Conservation (phyloP, 2,329 filamentous ascomycete genomes). For the Aspergillus pseudoterreus region DNA sequence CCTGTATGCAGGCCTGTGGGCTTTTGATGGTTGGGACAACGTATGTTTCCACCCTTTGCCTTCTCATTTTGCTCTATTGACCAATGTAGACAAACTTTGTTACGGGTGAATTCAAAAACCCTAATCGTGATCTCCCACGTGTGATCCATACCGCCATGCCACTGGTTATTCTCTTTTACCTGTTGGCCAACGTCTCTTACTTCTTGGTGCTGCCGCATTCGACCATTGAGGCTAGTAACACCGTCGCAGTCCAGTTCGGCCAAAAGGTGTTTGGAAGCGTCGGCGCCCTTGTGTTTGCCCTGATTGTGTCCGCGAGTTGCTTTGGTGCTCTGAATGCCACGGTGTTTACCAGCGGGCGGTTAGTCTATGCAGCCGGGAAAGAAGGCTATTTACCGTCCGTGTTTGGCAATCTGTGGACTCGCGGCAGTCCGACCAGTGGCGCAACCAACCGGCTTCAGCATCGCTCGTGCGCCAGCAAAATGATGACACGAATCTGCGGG, state of each 20-base stretch:
- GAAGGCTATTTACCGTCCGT: slow-evolving; percentile 86
- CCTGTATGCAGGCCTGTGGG: slow-evolving; percentile 93
- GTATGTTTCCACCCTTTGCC: slow-evolving; percentile 51
- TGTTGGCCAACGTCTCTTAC: slow-evolving; percentile 89
- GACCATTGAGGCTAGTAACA: slow-evolving; percentile 82
- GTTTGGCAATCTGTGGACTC: slow-evolving; percentile 78
- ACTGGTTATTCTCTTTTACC: slow-evolving; percentile 82
- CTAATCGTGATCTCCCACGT: slow-evolving; percentile 80
- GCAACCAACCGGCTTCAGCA: slow-evolving; percentile 35
- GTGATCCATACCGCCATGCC: slow-evolving; percentile 97
- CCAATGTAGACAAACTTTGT: slow-evolving; percentile 82
- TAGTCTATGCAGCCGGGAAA: slow-evolving; percentile 91
- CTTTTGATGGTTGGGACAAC: slow-evolving; percentile 98
- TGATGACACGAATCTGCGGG: slow-evolving; percentile 61
- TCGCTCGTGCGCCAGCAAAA: slow-evolving; percentile 56
- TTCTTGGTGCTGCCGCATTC: slow-evolving; percentile 84
- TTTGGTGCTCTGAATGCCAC: slow-evolving; percentile 93
- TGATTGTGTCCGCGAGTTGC: slow-evolving; percentile 87
- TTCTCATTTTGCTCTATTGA: neutral
- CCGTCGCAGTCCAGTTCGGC: slow-evolving; percentile 93
- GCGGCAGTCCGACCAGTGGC: slow-evolving; percentile 30
- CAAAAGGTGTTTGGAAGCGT: slow-evolving; percentile 80
- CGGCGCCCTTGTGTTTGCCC: slow-evolving; percentile 77
- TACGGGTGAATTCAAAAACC: slow-evolving; percentile 92
- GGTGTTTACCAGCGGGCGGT: slow-evolving; percentile 85